These are phyloP conservation scores for Sporothrix euskadiensis DNA, from an alignment of 2,329 filamentous ascomycete species.

Conservation along the genomic window DNA sequence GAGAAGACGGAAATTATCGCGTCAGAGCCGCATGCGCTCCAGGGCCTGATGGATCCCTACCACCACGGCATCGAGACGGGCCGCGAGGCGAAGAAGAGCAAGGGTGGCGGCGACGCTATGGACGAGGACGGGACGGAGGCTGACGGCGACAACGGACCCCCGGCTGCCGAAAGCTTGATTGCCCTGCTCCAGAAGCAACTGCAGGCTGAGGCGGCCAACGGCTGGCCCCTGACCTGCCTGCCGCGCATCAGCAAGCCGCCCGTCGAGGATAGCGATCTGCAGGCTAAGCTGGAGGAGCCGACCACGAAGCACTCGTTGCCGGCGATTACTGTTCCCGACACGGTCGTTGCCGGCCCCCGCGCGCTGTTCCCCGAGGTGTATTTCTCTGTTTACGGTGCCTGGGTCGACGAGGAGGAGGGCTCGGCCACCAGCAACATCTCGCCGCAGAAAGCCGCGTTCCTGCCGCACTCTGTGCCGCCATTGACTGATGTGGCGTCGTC, in stretches of 20 bases:
- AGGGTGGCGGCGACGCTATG: slow-evolving; percentile 17
- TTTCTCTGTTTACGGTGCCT: slow-evolving; percentile 74
- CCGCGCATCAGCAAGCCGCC: slow-evolving; percentile 69
- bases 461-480: slow-evolving; percentile 83
- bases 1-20: slow-evolving; percentile 96
- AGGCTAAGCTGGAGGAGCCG: slow-evolving; percentile 56
- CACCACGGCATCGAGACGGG: slow-evolving; percentile 43
- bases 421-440: slow-evolving; percentile 5
- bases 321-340: slow-evolving; percentile 70
- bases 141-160: slow-evolving; percentile 61
- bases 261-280: slow-evolving; percentile 59
- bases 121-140: slow-evolving; percentile 43
- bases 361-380: slow-evolving; percentile 89
- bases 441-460: slow-evolving; percentile 62
- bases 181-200: slow-evolving; percentile 84
- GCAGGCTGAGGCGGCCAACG: slow-evolving; percentile 69
- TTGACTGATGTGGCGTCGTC: slow-evolving; percentile 75
- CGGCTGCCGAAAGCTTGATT: slow-evolving; percentile 68
- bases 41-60: slow-evolving; percentile 84
- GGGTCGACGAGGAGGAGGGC: slow-evolving; percentile 25
- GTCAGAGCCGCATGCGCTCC: slow-evolving; percentile 80
- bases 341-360: slow-evolving; percentile 70
- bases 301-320: slow-evolving; percentile 77
- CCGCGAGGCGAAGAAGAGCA: slow-evolving; percentile 17
- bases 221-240: slow-evolving; percentile 72